A percentile compares a stretch with the other conserved stretches of the same genome.
These are phyloP conservation scores for Wickerhamiella vanderwaltii DNA, from an alignment of 805 yeast genomes.

Conservation along the genomic window DNA sequence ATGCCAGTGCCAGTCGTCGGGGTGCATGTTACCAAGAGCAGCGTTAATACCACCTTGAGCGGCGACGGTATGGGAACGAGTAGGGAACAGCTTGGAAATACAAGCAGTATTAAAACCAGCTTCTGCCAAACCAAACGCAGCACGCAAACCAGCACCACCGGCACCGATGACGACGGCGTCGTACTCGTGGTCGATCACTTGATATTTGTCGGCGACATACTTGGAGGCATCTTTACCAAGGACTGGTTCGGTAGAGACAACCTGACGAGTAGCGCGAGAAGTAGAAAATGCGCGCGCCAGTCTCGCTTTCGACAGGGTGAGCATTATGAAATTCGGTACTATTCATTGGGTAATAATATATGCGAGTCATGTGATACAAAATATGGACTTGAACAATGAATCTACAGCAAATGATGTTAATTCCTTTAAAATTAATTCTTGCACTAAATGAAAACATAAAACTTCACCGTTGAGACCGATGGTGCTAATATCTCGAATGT, in stretches of 20 bases:
- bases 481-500: not conserved
- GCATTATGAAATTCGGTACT: constrained; percentile 11
- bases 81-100: constrained; percentile 91
- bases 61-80: constrained; percentile 97
- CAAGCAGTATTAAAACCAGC: constrained; percentile 98
- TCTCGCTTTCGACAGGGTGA: constrained; percentile 7
- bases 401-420: no score
- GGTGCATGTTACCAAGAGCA: constrained; percentile 96
- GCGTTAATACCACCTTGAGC: constrained; percentile 99
- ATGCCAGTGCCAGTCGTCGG: constrained; percentile 99
- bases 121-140: constrained; percentile 94
- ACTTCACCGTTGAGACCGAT: no score
- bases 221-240: constrained; percentile 38
- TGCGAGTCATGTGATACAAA: constrained; percentile 8
- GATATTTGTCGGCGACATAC: constrained; percentile 58
- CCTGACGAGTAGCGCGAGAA: constrained; percentile 11
- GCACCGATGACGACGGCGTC: constrained; percentile 98
- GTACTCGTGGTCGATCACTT: constrained; percentile 92
- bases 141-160: constrained; percentile 98
- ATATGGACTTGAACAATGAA: no score
- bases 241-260: constrained; percentile 28
- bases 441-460: no score
- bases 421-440: no score
- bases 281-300: constrained; percentile 16
- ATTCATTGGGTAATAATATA: constrained; percentile 7